phyloP scores from a whole-genome alignment of 2,329 filamentous ascomycete genomes.

The Colletotrichum caudatum region DNA sequence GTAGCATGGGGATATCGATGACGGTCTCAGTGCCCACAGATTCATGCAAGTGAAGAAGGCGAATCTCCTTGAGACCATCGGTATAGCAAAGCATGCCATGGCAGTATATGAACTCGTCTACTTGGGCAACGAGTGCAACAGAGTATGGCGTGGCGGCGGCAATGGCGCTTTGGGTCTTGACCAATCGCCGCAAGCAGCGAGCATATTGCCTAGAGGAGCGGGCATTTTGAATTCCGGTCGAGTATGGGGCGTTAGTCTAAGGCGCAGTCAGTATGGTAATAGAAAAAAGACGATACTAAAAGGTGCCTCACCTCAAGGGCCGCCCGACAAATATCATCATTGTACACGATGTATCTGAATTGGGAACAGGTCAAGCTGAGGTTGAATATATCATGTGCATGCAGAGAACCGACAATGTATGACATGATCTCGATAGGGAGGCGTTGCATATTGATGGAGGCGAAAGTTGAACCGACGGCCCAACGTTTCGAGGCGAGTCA shows the following conservation, averaged over 20 bases:
- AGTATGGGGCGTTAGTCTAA: slow-evolving; percentile 43
- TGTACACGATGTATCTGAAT: slow-evolving; percentile 63
- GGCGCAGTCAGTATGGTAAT: slow-evolving; percentile 40
- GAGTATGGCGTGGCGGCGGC: slow-evolving; percentile 72
- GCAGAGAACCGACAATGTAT: slow-evolving; percentile 65
- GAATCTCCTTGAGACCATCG: slow-evolving; percentile 59
- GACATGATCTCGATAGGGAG: slow-evolving; percentile 75
- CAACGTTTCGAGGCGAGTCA: background rate
- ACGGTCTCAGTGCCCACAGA: slow-evolving; percentile 56
- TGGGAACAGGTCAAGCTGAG: slow-evolving; percentile 65
- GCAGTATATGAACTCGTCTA: slow-evolving; percentile 71
- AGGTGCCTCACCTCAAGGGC: slow-evolving; percentile 65
- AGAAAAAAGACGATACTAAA: background rate
- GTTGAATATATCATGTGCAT: slow-evolving; percentile 68
- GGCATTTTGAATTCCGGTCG: slow-evolving; percentile 44
- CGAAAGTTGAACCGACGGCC: background rate
- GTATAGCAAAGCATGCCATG: slow-evolving; percentile 76
- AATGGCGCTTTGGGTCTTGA: slow-evolving; percentile 71
- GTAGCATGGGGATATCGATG: slow-evolving; percentile 53
- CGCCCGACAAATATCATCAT: slow-evolving; percentile 68
- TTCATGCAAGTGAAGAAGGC: slow-evolving; percentile 68
- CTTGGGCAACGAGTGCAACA: slow-evolving; percentile 69
- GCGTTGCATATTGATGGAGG: slow-evolving; percentile 26
- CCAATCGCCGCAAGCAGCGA: slow-evolving; percentile 67
- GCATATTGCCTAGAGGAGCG: slow-evolving; percentile 54